Evolutionary conservation across 306 rosid species (phyloP).

Genomic region (Dalbergia cochinchinensis): DNA sequence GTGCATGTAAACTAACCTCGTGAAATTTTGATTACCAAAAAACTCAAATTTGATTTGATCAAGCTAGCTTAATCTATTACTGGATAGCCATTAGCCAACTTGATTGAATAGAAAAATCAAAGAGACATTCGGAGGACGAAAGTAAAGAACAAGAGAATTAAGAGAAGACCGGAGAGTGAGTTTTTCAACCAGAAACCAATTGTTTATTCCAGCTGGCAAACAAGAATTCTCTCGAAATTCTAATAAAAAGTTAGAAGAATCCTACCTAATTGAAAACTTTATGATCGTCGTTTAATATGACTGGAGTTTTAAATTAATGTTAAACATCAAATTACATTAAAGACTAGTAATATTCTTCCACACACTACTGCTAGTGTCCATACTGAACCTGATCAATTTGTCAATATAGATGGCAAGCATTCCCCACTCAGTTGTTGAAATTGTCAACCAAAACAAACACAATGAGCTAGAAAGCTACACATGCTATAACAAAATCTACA

Average conservation of each 20-base stretch:
- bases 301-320: slow-evolving; percentile 35
- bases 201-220: slow-evolving; percentile 44
- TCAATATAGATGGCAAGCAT: slow-evolving; percentile 19
- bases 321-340: slow-evolving; percentile 19
- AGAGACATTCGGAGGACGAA: slow-evolving; percentile 3
- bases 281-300: slow-evolving; percentile 34
- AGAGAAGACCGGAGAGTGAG: slow-evolving; percentile 36
- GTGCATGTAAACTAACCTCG: background rate
- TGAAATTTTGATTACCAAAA: background rate
- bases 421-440: slow-evolving; percentile 17
- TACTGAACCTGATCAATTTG: slow-evolving; percentile 1
- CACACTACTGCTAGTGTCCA: slow-evolving; percentile 20
- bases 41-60: background rate
- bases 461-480: background rate
- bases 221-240: slow-evolving; percentile 53
- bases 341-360: slow-evolving; percentile 32
- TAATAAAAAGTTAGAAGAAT: slow-evolving; percentile 52
- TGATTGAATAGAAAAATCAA: slow-evolving; percentile 35
- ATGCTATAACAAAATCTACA: too few species aligned
- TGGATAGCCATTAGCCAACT: background rate
- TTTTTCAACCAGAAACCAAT: slow-evolving; percentile 19
- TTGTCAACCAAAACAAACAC: slow-evolving; percentile 35
- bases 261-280: slow-evolving; percentile 58
- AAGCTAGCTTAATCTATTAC: background rate
- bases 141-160: background rate